Base-by-base conservation (phyloP, 805 yeast species). In the Candida boidinii region DNA sequence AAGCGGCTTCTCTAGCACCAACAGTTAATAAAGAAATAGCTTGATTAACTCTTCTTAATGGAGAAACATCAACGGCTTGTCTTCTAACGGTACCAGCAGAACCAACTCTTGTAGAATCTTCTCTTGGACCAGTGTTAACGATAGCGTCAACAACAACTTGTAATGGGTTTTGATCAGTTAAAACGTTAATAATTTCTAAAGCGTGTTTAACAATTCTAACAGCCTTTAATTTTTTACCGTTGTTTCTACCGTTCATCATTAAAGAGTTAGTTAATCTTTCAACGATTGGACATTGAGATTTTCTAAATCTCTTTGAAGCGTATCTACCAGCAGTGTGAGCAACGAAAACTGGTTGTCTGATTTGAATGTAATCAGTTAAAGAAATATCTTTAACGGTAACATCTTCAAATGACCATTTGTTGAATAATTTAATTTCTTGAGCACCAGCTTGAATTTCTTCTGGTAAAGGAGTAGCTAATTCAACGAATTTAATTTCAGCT, bases 161-260 rank as follows among this genome's bases (percentile, higher is more conserved):
- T 70, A 92, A 69, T 65, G 99, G 99, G 95, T 92, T 92, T 72
- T 80, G 94, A 70, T 90, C 99, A 58, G 98, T 87, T 65, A 94
- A 79, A 53, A 92, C 88, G 79, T 80, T 66, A 71, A 92, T 79
- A 78, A 92, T 92, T 72, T 92, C 99, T 65, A 92, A 75, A 57
- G 99, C 90, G 80, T 92, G 98, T 79, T 94, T 85, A 69, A 92
- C 87, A 68, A 92, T 92, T 83, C 97, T 88, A 58, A 92, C 97
- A 59, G 99, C 98, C 84, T 90, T 88, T 70, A 94, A 85, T 78
- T 92, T 92, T 82, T 92, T 92, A 81, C 99, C 99, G 83, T 94
- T 92, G 94, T 92, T 92, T 79, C 97, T 90, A 78, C 99, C 99
- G 83, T 92, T 88, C 98, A 92, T 92, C 98, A 92, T 92, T 66